A percentile compares a stretch with the other conserved stretches of the same genome.
Evolutionary conservation across 495 filamentous ascomycete genomes (phyloP).

Genomic region (Penicillium arizonense): DNA sequence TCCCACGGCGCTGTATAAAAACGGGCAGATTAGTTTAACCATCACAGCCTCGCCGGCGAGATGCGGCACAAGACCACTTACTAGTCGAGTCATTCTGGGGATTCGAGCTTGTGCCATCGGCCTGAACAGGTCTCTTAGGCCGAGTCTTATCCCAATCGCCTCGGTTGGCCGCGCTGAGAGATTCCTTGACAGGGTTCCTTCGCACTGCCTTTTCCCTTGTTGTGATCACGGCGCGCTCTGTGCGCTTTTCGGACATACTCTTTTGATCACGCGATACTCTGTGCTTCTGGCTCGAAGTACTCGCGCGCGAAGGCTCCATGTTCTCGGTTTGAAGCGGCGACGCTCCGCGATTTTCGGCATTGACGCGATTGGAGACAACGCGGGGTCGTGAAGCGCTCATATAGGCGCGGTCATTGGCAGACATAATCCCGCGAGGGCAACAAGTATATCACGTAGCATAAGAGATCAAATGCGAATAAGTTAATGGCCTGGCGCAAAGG

Average conservation of each 20-base stretch:
- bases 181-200: slow-evolving; percentile 64
- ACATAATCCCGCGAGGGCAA: slow-evolving; percentile 37
- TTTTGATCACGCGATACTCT: slow-evolving; percentile 34
- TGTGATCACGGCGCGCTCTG: slow-evolving; percentile 52
- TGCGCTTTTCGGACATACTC: slow-evolving; percentile 34
- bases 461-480: not conserved
- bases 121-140: slow-evolving; percentile 33
- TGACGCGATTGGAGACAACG: slow-evolving; percentile 45
- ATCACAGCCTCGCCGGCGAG: not conserved
- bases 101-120: slow-evolving; percentile 44
- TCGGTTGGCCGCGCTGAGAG: slow-evolving; percentile 40
- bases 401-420: slow-evolving; percentile 46
- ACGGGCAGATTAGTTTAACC: slow-evolving; percentile 17
- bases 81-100: slow-evolving; percentile 34
- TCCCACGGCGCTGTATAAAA: slow-evolving; percentile 63
- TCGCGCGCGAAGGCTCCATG: slow-evolving; percentile 36
- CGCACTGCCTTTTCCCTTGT: slow-evolving; percentile 63
- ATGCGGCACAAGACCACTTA: slow-evolving; percentile 20
- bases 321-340: slow-evolving; percentile 35
- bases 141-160: slow-evolving; percentile 43
- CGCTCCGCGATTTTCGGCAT: slow-evolving; percentile 35
- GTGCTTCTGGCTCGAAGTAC: slow-evolving; percentile 35
- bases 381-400: slow-evolving; percentile 48
- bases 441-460: slow-evolving; percentile 24
- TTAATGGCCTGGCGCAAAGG: slow-evolving; percentile 1